A percentile compares a stretch with the other conserved stretches of the same genome.
phyloP scores from a whole-genome alignment of 306 rosid species.

The Quercus gilva region DNA sequence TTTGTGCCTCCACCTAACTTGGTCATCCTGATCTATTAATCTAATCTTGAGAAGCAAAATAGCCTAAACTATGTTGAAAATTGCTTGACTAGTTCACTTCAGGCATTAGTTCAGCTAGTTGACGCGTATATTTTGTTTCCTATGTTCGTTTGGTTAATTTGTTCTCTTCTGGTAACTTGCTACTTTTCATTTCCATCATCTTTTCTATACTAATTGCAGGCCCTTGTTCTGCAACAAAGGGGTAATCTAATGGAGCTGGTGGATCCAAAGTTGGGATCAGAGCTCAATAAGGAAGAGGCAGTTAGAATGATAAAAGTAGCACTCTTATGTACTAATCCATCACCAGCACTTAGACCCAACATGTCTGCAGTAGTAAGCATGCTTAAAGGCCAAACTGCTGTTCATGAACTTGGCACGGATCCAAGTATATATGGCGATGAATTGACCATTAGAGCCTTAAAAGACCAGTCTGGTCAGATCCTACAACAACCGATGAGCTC shows the following conservation, averaged over 20 bases:
- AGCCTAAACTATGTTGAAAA: too few relatives aligned
- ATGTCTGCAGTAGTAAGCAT: slow-evolving; percentile 68
- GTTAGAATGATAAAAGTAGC: slow-evolving; percentile 46
- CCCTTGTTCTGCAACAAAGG: slow-evolving; percentile 28
- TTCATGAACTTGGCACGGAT: slow-evolving; percentile 36
- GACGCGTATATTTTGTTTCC: too few relatives aligned
- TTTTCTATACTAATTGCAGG: not conserved
- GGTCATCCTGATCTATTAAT: too few relatives aligned
- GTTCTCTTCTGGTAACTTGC: not conserved
- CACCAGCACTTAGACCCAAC: slow-evolving; percentile 49
- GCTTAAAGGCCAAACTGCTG: slow-evolving; percentile 46
- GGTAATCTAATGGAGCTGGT: slow-evolving; percentile 42
- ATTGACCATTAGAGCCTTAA: slow-evolving; percentile 34
- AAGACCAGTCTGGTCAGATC: slow-evolving; percentile 13
- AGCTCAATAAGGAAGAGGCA: slow-evolving; percentile 44
- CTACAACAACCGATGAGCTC: not conserved
- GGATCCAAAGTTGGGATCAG: slow-evolving; percentile 50
- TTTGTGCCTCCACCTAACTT: too few relatives aligned
- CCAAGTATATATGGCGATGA: slow-evolving; percentile 28
- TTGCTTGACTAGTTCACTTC: too few relatives aligned
- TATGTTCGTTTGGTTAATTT: too few relatives aligned
- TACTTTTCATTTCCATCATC: not conserved
- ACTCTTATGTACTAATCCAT: slow-evolving; percentile 41
- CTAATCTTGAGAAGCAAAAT: too few relatives aligned
- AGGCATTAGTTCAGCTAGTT: too few relatives aligned